These are phyloP conservation scores for Lagenaria siceraria DNA, from an alignment of 306 rosid genomes.

Conservation along the genomic window DNA sequence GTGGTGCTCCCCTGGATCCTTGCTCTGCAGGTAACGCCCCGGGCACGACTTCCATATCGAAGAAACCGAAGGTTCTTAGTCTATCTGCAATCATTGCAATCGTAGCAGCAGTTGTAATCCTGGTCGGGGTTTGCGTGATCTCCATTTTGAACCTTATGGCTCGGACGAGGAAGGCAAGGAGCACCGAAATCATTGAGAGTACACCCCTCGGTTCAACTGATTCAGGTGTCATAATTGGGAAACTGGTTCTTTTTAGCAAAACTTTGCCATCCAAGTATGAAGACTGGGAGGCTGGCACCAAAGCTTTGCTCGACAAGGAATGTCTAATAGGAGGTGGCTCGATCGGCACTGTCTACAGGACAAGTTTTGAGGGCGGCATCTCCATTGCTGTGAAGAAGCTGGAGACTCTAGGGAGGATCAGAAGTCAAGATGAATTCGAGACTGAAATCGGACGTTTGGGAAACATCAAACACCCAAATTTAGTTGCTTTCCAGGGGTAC, in stretches of 20 bases:
- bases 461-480: slow-evolving; percentile 58
- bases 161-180: slow-evolving; percentile 34
- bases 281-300: slow-evolving; percentile 99
- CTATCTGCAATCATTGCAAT: slow-evolving; percentile 77
- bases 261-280: slow-evolving; percentile 89
- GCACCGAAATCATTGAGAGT: slow-evolving; percentile 60
- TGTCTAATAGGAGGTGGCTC: slow-evolving; percentile 84
- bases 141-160: slow-evolving; percentile 66
- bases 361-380: slow-evolving; percentile 73
- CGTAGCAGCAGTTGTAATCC: slow-evolving; percentile 85
- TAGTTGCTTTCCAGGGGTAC: slow-evolving; percentile 82
- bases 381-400: slow-evolving; percentile 96
- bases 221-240: slow-evolving; percentile 73
- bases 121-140: slow-evolving; percentile 78
- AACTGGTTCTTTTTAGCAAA: slow-evolving; percentile 93
- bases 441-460: slow-evolving; percentile 79
- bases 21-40: slow-evolving; percentile 43
- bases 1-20: slow-evolving; percentile 72
- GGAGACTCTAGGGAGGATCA: slow-evolving; percentile 76
- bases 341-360: slow-evolving; percentile 76
- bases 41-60: slow-evolving; percentile 16
- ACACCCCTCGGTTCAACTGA: slow-evolving; percentile 77
- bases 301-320: slow-evolving; percentile 89
- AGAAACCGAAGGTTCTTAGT: slow-evolving; percentile 49
- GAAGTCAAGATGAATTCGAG: slow-evolving; percentile 93